Percentiles rank a stretch among this genome's conserved stretches.
These are phyloP conservation scores for Hemileia vastatrix DNA, from an alignment of 1,284 basidiomycete genomes.

Conservation along the genomic window DNA sequence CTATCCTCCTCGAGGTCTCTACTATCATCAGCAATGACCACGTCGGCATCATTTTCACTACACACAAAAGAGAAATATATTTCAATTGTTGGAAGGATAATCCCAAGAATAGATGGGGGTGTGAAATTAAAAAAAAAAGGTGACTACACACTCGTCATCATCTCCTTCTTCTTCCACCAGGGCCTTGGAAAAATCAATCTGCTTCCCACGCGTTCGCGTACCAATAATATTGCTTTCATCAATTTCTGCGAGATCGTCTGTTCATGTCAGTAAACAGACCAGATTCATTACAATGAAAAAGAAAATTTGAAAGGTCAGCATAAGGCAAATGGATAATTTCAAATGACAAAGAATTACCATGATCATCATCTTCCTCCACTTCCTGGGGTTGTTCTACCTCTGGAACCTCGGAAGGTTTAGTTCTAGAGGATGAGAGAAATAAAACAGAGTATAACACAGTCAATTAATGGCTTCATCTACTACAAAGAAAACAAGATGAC, in stretches of 20 bases:
- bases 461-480: too few species aligned
- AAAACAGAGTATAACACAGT: too few species aligned
- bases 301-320: neutral
- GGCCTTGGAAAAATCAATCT: slow-evolving; percentile 21
- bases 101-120: neutral
- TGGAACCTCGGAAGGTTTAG: slow-evolving; percentile 4
- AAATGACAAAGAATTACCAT: slow-evolving; percentile 1
- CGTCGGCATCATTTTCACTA: slow-evolving; percentile 22
- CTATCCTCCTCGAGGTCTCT: slow-evolving; percentile 21
- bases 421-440: too few species aligned
- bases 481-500: too few species aligned
- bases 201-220: slow-evolving; percentile 18
- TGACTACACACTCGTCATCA: slow-evolving; percentile 15
- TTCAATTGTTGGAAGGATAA: neutral
- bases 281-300: neutral
- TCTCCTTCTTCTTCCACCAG: neutral
- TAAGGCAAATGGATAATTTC: neutral
- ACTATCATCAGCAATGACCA: slow-evolving; percentile 15
- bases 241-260: slow-evolving; percentile 22
- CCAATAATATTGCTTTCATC: slow-evolving; percentile 18
- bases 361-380: slow-evolving; percentile 7
- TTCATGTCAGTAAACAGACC: neutral
- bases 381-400: slow-evolving; percentile 6
- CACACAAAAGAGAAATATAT: neutral
- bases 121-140: neutral